Evolutionary conservation across 1,284 basidiomycete species (phyloP).

Genomic region (Agaricales sp.): DNA sequence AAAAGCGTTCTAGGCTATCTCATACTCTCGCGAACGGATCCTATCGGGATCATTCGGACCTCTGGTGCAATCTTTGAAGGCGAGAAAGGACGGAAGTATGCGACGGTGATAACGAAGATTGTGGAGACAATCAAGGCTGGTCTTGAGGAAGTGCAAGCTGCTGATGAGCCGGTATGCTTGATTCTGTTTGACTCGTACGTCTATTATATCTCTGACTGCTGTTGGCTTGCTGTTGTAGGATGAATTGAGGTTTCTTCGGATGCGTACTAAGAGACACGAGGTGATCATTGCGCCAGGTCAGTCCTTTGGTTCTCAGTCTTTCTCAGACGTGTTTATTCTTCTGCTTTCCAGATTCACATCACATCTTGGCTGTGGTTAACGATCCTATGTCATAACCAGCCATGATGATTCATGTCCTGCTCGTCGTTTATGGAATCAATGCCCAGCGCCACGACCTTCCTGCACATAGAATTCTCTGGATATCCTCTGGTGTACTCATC

Average conservation of each 20-base stretch:
- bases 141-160: constrained; percentile 59
- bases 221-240: constrained; percentile 41
- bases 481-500: too few relatives aligned
- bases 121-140: constrained; percentile 70
- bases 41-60: constrained; percentile 67
- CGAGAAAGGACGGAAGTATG: constrained; percentile 75
- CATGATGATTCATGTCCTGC: too few relatives aligned
- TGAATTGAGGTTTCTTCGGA: constrained; percentile 80
- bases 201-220: constrained; percentile 1
- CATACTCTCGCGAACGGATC: constrained; percentile 60
- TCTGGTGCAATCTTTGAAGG: constrained; percentile 84
- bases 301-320: constrained; percentile 17
- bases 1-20: constrained; percentile 84
- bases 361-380: constrained; percentile 77
- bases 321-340: constrained; percentile 3
- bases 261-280: constrained; percentile 86
- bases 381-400: constrained; percentile 39
- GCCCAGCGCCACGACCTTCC: too few relatives aligned
- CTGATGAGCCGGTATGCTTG: constrained; percentile 27
- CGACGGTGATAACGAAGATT: constrained; percentile 65
- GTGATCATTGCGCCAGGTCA: constrained; percentile 89
- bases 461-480: too few relatives aligned
- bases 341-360: constrained; percentile 56
- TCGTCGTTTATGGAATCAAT: too few relatives aligned
- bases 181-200: constrained; percentile 31